Percentiles rank a stretch among this genome's conserved stretches.
Evolutionary conservation across 805 yeast species (phyloP).

Genomic region (Starmerella stigmatis): DNA sequence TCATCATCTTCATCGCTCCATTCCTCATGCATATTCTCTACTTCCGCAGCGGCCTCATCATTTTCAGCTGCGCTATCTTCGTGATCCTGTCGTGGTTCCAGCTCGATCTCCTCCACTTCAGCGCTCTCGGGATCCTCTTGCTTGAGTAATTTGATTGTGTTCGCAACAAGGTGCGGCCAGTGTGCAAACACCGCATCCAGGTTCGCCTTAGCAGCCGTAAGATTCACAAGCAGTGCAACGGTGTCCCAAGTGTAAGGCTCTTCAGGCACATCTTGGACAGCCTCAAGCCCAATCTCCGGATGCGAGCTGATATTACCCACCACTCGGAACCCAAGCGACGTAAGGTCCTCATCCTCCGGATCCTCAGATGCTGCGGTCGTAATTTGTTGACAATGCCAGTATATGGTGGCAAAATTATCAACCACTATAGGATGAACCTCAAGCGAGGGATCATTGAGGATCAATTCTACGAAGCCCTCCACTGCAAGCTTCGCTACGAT

Average conservation of each 20-base stretch:
- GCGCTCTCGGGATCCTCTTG: constrained; percentile 12
- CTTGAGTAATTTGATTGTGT: constrained; percentile 8
- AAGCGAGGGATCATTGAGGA: constrained; percentile 9
- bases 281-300: constrained; percentile 1
- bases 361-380: constrained; percentile 1
- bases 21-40: not conserved
- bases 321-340: constrained; percentile 10
- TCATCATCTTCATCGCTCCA: constrained; percentile 3
- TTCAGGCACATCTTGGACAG: constrained; percentile 1
- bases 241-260: constrained; percentile 19
- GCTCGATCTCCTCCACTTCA: not conserved
- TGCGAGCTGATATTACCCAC: constrained; percentile 15
- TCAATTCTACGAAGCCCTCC: constrained; percentile 15
- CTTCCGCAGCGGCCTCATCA: not conserved
- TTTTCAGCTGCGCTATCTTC: not conserved
- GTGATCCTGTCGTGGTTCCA: not conserved
- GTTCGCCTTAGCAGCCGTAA: constrained; percentile 12
- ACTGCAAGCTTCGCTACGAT: constrained; percentile 6
- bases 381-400: constrained; percentile 6
- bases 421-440: constrained; percentile 12
- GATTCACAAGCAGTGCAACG: constrained; percentile 15
- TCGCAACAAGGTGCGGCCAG: constrained; percentile 17
- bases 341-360: constrained; percentile 4
- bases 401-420: constrained; percentile 10
- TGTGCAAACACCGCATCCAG: constrained; percentile 6